These are phyloP conservation scores for Sanguinoderma infundibulare DNA, from an alignment of 1,284 basidiomycete species.

Conservation along the genomic window DNA sequence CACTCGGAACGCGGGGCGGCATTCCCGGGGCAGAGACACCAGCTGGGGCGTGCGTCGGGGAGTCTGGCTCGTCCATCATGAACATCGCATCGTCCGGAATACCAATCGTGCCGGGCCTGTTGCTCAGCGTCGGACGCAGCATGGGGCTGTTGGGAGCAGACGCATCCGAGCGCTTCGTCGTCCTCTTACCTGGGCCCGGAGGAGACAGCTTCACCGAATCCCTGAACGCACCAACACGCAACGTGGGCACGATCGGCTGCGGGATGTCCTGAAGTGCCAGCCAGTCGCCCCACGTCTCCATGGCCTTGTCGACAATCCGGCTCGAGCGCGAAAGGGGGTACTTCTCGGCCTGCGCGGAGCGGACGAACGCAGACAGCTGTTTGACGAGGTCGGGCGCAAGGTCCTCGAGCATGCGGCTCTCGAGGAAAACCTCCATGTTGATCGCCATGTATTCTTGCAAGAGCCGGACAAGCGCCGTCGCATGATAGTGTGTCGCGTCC, in stretches of 20 bases:
- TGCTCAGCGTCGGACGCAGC: conserved; percentile 33
- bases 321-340: conserved; percentile 69
- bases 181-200: conserved; percentile 35
- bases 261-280: conserved; percentile 85
- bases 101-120: conserved; percentile 20
- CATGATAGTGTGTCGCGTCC: conserved; percentile 85
- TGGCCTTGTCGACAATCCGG: conserved; percentile 57
- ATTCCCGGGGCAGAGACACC: conserved; percentile 3
- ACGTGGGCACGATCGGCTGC: conserved; percentile 55
- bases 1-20: conserved; percentile 12
- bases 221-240: conserved; percentile 39
- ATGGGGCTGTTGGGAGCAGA: conserved; percentile 39
- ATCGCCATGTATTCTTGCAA: conserved; percentile 84
- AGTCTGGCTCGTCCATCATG: conserved; percentile 63
- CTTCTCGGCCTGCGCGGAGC: conserved; percentile 68
- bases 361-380: conserved; percentile 68
- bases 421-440: conserved; percentile 90
- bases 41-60: conserved; percentile 23
- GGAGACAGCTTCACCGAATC: conserved; percentile 55
- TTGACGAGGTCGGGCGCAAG: conserved; percentile 72
- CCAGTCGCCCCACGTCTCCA: conserved; percentile 79
- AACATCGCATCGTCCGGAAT: conserved; percentile 57
- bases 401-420: conserved; percentile 80
- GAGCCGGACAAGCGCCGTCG: conserved; percentile 69
- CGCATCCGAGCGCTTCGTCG: conserved; percentile 26